Conservation (phyloP, 768 basidiomycete genomes). For the Rhizopogon sp. region DNA sequence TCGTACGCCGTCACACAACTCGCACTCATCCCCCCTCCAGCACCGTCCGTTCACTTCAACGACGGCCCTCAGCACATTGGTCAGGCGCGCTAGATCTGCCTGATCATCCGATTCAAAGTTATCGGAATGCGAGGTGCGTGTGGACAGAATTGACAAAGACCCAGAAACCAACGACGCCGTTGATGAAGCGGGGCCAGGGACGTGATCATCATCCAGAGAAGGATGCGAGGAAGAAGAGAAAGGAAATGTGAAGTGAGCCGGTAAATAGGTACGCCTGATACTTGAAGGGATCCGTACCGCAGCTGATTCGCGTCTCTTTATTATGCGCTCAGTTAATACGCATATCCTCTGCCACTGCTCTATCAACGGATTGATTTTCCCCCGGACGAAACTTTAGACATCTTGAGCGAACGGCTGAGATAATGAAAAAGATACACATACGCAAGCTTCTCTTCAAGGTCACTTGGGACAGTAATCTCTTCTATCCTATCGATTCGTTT, state of each 20-base stretch:
- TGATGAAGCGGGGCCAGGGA: conserved; percentile 19
- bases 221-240: conserved; percentile 34
- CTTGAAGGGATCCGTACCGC: conserved; percentile 72
- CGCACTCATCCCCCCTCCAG: conserved; percentile 82
- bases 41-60: conserved; percentile 76
- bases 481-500: conserved; percentile 77
- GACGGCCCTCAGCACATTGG: conserved; percentile 75
- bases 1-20: conserved; percentile 73
- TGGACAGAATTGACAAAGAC: conserved; percentile 12
- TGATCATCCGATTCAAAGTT: conserved; percentile 37
- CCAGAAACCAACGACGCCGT: conserved; percentile 9
- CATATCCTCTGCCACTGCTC: conserved; percentile 93
- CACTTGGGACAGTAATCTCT: conserved; percentile 90
- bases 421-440: conserved; percentile 27
- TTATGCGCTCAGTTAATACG: conserved; percentile 78
- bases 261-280: conserved; percentile 57
- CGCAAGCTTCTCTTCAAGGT: conserved; percentile 87
- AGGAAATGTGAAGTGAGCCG: conserved; percentile 66
- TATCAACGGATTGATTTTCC: conserved; percentile 70
- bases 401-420: conserved; percentile 1
- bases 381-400: conserved; percentile 60
- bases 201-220: conserved; percentile 27
- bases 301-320: conserved; percentile 88
- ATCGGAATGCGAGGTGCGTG: conserved; percentile 9
- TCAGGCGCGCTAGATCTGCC: conserved; percentile 80